A percentile compares a stretch with the other conserved stretches of the same genome.
These are phyloP conservation scores for Lathyrus aphaca DNA, from an alignment of 306 rosid species.

Conservation along the genomic window DNA sequence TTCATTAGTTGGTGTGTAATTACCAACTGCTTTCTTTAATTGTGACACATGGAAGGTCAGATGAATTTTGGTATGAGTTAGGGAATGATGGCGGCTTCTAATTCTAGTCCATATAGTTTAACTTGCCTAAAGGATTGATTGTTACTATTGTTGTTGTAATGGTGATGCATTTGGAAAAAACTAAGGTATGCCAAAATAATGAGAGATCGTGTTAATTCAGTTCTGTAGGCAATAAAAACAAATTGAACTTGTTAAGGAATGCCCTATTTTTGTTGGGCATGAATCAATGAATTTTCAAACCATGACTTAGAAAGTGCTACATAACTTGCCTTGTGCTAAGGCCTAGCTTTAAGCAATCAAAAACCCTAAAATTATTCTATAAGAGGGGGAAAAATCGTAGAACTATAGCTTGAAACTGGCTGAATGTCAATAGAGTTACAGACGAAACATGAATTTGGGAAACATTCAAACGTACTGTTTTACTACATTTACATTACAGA, in stretches of 20 bases:
- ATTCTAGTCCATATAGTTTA: not conserved
- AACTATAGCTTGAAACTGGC: conserved; percentile 10
- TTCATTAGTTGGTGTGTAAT: not conserved
- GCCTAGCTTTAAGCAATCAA: conserved; percentile 24
- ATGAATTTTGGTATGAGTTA: not conserved
- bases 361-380: conserved; percentile 6
- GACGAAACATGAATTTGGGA: not conserved
- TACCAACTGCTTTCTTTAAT: not conserved
- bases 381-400: not conserved
- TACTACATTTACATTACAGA: conserved; percentile 16
- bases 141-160: not conserved
- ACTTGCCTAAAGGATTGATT: no score
- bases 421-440: conserved; percentile 22
- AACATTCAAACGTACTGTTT: conserved; percentile 10
- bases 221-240: not conserved
- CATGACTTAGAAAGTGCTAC: not conserved
- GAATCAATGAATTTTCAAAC: conserved; percentile 11
- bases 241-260: not conserved
- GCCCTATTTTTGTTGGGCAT: not conserved
- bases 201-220: conserved; percentile 10
- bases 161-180: not conserved
- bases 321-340: not conserved
- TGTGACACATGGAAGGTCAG: not conserved
- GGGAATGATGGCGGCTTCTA: not conserved
- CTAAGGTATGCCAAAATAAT: conserved; percentile 7